These are phyloP conservation scores for Avena sativa DNA, from an alignment of 176 grass and related monocot genomes.

Conservation along the genomic window DNA sequence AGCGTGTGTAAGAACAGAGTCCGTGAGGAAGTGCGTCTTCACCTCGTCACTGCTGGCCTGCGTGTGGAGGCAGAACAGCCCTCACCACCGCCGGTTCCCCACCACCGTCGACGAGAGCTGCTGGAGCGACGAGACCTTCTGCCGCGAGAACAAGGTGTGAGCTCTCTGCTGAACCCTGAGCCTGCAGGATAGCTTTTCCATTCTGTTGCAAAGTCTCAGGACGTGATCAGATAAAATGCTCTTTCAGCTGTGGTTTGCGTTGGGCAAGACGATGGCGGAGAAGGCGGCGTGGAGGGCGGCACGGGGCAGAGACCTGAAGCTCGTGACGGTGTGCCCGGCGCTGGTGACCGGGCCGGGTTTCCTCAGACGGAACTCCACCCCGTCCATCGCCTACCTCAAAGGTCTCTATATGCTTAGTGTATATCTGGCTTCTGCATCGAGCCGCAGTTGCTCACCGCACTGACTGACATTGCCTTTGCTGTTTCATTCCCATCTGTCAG, in stretches of 20 bases:
- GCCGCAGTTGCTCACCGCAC: background rate
- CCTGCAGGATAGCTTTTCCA: background rate
- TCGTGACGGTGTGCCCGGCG: slow-evolving; percentile 78
- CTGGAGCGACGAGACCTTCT: slow-evolving; percentile 91
- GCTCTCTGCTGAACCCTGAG: background rate
- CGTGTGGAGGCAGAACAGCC: slow-evolving; percentile 73
- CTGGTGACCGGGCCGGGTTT: slow-evolving; percentile 86
- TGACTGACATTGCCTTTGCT: background rate
- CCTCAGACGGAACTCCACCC: slow-evolving; percentile 77
- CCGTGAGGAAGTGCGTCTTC: slow-evolving; percentile 87
- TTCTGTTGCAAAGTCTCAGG: background rate
- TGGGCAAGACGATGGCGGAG: slow-evolving; percentile 94
- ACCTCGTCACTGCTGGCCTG: slow-evolving; percentile 92
- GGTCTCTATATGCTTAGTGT: slow-evolving; percentile 24
- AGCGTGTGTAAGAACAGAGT: slow-evolving; percentile 84
- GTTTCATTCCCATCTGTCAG: slow-evolving; percentile 34
- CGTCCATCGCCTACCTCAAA: slow-evolving; percentile 96
- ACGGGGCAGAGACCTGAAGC: slow-evolving; percentile 84
- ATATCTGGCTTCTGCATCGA: background rate
- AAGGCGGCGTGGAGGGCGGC: slow-evolving; percentile 91
- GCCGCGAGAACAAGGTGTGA: slow-evolving; percentile 84
- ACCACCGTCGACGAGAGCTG: slow-evolving; percentile 81
- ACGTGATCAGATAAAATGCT: background rate
- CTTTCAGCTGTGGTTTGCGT: slow-evolving; percentile 77
- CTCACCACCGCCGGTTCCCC: slow-evolving; percentile 50